Percentiles rank a stretch among this genome's conserved stretches.
phyloP scores from a whole-genome alignment of 768 basidiomycete genomes.

The Gymnopilus dilepis region DNA sequence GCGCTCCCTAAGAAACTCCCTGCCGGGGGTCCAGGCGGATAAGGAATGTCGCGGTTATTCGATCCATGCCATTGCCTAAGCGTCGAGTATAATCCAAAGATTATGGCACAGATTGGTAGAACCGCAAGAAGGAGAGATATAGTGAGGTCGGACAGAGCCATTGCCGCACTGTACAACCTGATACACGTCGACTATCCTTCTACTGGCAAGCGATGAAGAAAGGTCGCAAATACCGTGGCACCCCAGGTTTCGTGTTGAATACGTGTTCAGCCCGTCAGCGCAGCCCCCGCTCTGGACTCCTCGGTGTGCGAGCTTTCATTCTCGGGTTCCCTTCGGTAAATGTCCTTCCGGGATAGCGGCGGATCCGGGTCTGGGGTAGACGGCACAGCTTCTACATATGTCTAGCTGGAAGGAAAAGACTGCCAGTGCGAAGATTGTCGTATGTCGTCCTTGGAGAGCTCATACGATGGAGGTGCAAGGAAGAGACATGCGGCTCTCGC shows the following conservation, averaged over 20 bases:
- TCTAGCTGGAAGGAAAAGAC: too few relatives aligned
- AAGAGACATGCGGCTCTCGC: too few relatives aligned
- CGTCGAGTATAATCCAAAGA: constrained; percentile 20
- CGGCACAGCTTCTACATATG: not conserved
- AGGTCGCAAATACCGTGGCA: not conserved
- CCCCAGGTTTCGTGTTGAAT: not conserved
- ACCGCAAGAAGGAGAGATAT: constrained; percentile 21
- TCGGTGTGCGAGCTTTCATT: constrained; percentile 7
- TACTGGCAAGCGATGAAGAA: too few relatives aligned
- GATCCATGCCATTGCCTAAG: constrained; percentile 21
- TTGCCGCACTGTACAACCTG: too few relatives aligned
- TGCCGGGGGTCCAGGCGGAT: constrained; percentile 24
- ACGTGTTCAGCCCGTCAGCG: not conserved
- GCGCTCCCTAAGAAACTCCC: constrained; percentile 10
- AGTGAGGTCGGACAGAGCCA: constrained; percentile 18
- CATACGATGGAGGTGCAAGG: too few relatives aligned
- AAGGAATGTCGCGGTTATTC: constrained; percentile 12
- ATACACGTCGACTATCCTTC: too few relatives aligned
- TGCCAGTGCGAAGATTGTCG: too few relatives aligned
- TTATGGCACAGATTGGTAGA: constrained; percentile 15
- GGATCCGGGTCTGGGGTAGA: not conserved
- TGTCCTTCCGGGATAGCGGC: constrained; percentile 1
- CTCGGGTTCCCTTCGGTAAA: constrained; percentile 4
- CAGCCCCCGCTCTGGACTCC: not conserved
- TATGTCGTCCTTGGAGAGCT: too few relatives aligned